Percentiles rank a stretch among this genome's conserved stretches.
phyloP scores from a whole-genome alignment of 1,139 yeast species.

The Yamadazyma conglobata region DNA sequence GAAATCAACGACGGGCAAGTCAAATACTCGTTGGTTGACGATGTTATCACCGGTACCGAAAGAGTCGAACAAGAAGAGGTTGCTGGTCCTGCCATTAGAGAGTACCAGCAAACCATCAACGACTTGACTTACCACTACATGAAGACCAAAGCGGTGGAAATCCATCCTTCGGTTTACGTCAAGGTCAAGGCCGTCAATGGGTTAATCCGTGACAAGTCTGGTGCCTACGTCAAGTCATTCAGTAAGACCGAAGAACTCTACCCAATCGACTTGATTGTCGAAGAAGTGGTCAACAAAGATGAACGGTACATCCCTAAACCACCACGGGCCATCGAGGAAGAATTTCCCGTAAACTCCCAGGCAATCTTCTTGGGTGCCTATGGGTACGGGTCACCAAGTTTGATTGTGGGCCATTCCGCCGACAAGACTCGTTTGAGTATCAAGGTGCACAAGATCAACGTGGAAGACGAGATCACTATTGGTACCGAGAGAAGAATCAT shows the following conservation, averaged over 20 bases:
- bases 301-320: conserved; percentile 68
- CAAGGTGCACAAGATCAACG: conserved; percentile 45
- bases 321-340: conserved; percentile 76
- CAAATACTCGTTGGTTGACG: conserved; percentile 38
- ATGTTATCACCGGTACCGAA: conserved; percentile 7
- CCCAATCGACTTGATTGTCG: conserved; percentile 80
- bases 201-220: conserved; percentile 61
- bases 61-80: conserved; percentile 27
- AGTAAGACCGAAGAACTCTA: conserved; percentile 50
- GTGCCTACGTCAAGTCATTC: conserved; percentile 74
- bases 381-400: conserved; percentile 86
- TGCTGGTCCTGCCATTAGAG: conserved; percentile 36
- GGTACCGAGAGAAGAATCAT: conserved; percentile 56
- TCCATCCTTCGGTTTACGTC: conserved; percentile 54
- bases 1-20: conserved; percentile 56
- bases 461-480: conserved; percentile 56
- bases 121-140: conserved; percentile 24
- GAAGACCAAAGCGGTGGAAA: conserved; percentile 54
- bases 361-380: conserved; percentile 84
- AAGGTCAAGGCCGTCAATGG: conserved; percentile 82
- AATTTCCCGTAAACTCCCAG: conserved; percentile 70
- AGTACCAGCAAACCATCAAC: conserved; percentile 24
- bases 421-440: conserved; percentile 54
- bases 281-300: conserved; percentile 70
- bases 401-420: conserved; percentile 59